These are phyloP conservation scores for Magnolia changhungtana DNA, from an alignment of 164 flowering plant genomes.

Conservation along the genomic window DNA sequence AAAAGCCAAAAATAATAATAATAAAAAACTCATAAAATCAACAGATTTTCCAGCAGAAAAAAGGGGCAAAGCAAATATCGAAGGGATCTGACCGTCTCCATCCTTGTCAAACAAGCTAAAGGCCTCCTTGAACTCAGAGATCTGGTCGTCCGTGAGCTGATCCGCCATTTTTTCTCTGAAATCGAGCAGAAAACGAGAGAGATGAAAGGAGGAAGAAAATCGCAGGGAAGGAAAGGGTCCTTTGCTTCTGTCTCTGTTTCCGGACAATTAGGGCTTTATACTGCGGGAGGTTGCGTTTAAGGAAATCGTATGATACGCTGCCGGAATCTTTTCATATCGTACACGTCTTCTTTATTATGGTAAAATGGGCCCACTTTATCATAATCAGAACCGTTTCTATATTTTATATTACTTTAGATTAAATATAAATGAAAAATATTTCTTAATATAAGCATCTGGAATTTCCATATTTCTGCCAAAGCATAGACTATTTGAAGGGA, in stretches of 20 bases:
- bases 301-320: too few species aligned
- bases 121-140: constrained; percentile 13
- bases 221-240: background rate
- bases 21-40: background rate
- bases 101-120: constrained; percentile 17
- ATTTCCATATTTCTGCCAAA: too few species aligned
- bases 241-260: background rate
- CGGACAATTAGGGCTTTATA: constrained; percentile 8
- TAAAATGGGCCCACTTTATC: too few species aligned
- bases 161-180: constrained; percentile 5
- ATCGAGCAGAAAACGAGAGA: background rate
- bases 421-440: too few species aligned
- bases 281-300: background rate
- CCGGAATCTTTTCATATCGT: too few species aligned
- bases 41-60: background rate
- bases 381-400: too few species aligned
- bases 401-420: too few species aligned
- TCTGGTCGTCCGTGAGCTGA: constrained; percentile 13
- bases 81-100: constrained; percentile 11
- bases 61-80: background rate
- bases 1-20: too few species aligned
- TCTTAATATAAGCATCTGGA: too few species aligned
- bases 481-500: too few species aligned
- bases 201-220: background rate
- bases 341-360: too few species aligned